phyloP scores from a whole-genome alignment of 192 early-diverging fungal genomes.

The Podila minutissima region DNA sequence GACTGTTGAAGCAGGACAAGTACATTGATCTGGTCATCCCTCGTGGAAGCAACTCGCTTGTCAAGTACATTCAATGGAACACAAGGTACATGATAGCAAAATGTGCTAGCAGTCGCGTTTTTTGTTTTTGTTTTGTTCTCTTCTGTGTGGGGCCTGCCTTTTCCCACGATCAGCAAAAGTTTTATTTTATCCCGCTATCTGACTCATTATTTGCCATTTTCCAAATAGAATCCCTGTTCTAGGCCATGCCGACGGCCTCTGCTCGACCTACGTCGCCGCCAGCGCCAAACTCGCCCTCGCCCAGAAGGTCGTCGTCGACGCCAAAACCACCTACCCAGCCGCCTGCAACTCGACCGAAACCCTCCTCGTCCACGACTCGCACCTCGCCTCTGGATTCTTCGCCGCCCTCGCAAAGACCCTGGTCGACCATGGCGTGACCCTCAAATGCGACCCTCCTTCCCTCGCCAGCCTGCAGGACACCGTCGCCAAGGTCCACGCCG shows the following conservation, averaged over 20 bases:
- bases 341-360: conserved; percentile 98
- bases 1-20: conserved; percentile 84
- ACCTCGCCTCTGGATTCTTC: conserved; percentile 58
- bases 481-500: conserved; percentile 33
- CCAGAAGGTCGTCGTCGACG: conserved; percentile 84
- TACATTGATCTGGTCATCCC: conserved; percentile 98
- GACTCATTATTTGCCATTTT: background rate
- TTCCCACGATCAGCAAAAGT: background rate
- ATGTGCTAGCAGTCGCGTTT: background rate
- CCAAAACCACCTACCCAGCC: conserved; percentile 84
- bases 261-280: conserved; percentile 90
- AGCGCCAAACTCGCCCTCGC: conserved; percentile 84
- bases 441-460: conserved; percentile 54
- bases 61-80: conserved; percentile 90
- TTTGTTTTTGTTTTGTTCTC: background rate
- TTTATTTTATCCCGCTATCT: background rate
- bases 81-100: conserved; percentile 66
- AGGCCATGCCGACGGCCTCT: conserved; percentile 98
- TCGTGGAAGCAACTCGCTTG: conserved; percentile 90
- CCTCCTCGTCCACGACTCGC: conserved; percentile 80
- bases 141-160: background rate
- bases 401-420: conserved; percentile 63
- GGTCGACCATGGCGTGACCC: conserved; percentile 71
- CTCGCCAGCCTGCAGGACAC: conserved; percentile 15
- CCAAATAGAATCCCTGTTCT: conserved; percentile 93